Base-by-base conservation (phyloP, 805 yeast genomes). In the Metschnikowia gruessii region DNA sequence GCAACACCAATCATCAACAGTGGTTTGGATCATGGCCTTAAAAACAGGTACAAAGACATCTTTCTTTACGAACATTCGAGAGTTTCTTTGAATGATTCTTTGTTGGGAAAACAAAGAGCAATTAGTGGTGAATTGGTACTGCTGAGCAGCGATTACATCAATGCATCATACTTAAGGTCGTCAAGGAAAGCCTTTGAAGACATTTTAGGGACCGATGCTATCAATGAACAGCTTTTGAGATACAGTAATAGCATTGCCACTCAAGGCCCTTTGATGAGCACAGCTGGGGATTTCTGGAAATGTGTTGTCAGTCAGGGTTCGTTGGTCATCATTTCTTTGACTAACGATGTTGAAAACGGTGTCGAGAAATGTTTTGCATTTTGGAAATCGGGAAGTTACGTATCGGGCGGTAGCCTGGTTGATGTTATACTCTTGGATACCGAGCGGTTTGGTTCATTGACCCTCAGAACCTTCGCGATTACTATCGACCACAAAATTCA, bases 241-340 rank as follows among this genome's bases (percentile, higher is more conserved):
- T 50, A 54, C 13, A 52, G 57, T 42, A 53, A 54, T 15, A 84
- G 81, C 58, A 85, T 91, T 57, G 97, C 96, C 1, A 80, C 95
- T 0, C 97, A 92, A 61, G 99, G 97, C 2, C 99, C 99, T 1
- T 64, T 87, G 51, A 62, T 62, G 4, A 76, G 77, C 28, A 92
- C 98, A 0, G 75, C 82, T 22, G 82, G 82, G 11, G 97, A 92
- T 63, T 91, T 94, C 58, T 90, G 95, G 85, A 85, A 83, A 46
- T 81, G 90, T 68, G 75, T 87, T 13, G 69, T 80, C 35, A 82
- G 83, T 47, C 79, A 87, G 53, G 63, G 73, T 16, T 77, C 82
- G 11, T 83, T 86, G 6, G 62, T 92, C 3, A 79, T 92, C 22
- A 65, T 92, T 4, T 83, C 95, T 34, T 74, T 89, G 53, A 86